Evolutionary conservation across 1,139 yeast genomes (phyloP).

Genomic region (Protomyces inouyei): DNA sequence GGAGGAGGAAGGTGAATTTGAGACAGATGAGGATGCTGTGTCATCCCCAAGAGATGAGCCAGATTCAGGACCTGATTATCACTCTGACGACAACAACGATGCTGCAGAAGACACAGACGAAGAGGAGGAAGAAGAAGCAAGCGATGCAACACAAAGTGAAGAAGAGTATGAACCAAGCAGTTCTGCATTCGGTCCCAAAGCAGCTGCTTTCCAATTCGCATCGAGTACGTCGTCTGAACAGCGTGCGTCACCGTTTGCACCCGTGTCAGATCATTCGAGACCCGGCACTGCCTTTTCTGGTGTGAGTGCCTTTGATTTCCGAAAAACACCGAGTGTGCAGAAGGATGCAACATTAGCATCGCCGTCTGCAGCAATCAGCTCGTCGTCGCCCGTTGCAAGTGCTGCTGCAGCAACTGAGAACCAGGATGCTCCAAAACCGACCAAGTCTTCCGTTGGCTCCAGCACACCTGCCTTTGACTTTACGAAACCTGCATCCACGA

Average conservation of each 20-base stretch:
- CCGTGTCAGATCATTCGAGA: neutral
- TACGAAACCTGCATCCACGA: too few relatives aligned
- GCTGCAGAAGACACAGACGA: neutral
- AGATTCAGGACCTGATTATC: too few relatives aligned
- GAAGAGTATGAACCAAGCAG: neutral
- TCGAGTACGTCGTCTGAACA: neutral
- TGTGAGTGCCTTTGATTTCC: slow-evolving; percentile 4
- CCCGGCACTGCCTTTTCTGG: neutral
- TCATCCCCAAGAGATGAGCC: neutral
- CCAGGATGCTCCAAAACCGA: too few relatives aligned
- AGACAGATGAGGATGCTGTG: neutral
- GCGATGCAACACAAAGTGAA: neutral
- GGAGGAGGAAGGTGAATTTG: neutral
- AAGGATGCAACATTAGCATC: too few relatives aligned
- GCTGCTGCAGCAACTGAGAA: too few relatives aligned
- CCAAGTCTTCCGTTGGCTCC: too few relatives aligned
- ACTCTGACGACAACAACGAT: neutral
- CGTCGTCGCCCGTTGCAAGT: too few relatives aligned
- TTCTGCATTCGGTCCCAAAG: slow-evolving; percentile 5
- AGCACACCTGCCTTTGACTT: too few relatives aligned
- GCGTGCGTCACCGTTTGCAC: neutral
- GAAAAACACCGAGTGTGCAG: neutral
- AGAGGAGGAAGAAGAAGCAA: neutral
- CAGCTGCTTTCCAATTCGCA: slow-evolving; percentile 7
- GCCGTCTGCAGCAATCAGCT: too few relatives aligned